Evolutionary conservation across 2,329 filamentous ascomycete species (phyloP).

Genomic region (Emericellopsis cladophorae): DNA sequence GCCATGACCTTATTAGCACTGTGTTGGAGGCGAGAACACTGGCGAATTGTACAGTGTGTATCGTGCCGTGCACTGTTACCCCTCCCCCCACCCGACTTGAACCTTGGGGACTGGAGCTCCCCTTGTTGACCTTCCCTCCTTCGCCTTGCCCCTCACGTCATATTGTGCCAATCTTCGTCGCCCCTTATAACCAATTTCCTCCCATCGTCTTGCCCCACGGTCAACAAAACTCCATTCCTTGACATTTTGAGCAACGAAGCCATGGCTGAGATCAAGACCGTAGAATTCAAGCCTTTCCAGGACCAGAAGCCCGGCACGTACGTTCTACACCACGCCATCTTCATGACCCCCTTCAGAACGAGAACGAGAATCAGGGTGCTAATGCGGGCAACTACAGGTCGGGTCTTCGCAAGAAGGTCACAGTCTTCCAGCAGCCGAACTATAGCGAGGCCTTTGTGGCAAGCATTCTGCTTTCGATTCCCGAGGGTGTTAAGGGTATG

Average conservation of each 20-base stretch:
- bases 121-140: not conserved
- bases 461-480: constrained; percentile 90
- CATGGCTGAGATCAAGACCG: constrained; percentile 59
- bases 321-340: constrained; percentile 19
- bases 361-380: not conserved
- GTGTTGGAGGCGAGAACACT: too few relatives aligned
- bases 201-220: not conserved
- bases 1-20: not conserved
- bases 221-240: constrained; percentile 1
- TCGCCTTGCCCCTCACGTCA: constrained; percentile 4
- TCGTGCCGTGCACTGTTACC: not conserved
- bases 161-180: not conserved
- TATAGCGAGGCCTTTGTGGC: constrained; percentile 95
- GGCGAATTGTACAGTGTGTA: too few relatives aligned
- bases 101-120: constrained; percentile 1
- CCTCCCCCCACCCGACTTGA: constrained; percentile 4
- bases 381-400: constrained; percentile 47
- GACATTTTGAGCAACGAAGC: constrained; percentile 11
- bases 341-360: not conserved
- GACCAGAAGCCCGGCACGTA: constrained; percentile 99
- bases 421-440: constrained; percentile 87
- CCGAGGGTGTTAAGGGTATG: constrained; percentile 73
- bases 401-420: constrained; percentile 97
- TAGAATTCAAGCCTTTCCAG: constrained; percentile 72
- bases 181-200: not conserved